These are phyloP conservation scores for Narthecium ossifragum DNA, from an alignment of 106 monocot species.

Conservation along the genomic window DNA sequence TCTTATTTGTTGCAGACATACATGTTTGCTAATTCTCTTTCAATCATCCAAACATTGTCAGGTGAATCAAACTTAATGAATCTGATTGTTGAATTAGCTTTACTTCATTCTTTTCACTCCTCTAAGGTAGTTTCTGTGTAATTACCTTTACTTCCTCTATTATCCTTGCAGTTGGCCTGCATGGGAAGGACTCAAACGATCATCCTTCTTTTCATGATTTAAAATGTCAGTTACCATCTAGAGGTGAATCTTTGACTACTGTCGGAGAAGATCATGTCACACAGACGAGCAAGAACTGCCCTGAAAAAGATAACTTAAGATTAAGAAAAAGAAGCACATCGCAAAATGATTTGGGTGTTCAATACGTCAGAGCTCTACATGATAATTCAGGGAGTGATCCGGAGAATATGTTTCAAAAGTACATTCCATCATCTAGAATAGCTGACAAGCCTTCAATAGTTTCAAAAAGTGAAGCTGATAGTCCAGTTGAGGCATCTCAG, in stretches of 20 bases:
- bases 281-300: constrained; percentile 15
- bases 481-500: constrained; percentile 19
- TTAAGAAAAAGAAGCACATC: constrained; percentile 32
- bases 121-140: not conserved
- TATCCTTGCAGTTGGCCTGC: constrained; percentile 39
- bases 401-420: constrained; percentile 30
- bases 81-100: constrained; percentile 1
- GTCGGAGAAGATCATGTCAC: constrained; percentile 12
- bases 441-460: constrained; percentile 25
- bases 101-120: not conserved
- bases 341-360: no score
- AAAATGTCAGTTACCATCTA: constrained; percentile 17
- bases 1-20: constrained; percentile 68
- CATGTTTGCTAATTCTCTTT: constrained; percentile 84
- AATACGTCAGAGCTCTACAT: no score
- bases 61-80: constrained; percentile 27
- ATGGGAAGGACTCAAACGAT: constrained; percentile 36
- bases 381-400: constrained; percentile 33
- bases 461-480: constrained; percentile 6
- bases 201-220: constrained; percentile 22
- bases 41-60: constrained; percentile 78
- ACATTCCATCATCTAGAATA: constrained; percentile 18
- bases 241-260: constrained; percentile 8
- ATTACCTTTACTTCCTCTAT: not conserved
- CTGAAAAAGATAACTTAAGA: constrained; percentile 26